These are phyloP conservation scores for Yamadazyma spencermartinsiae DNA, from an alignment of 1,139 yeast species.

Conservation along the genomic window DNA sequence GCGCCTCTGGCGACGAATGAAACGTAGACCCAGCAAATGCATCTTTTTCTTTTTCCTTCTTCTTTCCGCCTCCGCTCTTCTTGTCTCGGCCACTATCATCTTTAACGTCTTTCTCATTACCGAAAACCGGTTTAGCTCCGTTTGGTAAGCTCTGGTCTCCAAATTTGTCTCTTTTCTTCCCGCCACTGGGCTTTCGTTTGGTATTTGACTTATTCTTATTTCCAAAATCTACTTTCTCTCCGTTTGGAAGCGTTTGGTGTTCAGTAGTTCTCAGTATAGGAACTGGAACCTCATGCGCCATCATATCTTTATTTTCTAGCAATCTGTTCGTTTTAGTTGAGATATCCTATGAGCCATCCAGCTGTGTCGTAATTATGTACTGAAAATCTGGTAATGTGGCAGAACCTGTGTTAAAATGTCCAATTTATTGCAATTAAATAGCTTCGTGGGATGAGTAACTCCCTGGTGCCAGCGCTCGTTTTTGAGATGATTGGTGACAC, in stretches of 20 bases:
- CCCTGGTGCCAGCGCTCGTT: too few species aligned
- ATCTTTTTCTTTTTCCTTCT: slow-evolving; percentile 20
- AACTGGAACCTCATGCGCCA: slow-evolving; percentile 2
- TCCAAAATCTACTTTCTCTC: slow-evolving; percentile 45
- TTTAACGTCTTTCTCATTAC: slow-evolving; percentile 11
- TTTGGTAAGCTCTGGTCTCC: slow-evolving; percentile 25
- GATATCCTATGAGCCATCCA: too few species aligned
- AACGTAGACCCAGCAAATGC: slow-evolving; percentile 60
- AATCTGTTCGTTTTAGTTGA: slow-evolving; percentile 18
- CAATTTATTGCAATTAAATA: too few species aligned
- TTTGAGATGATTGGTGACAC: too few species aligned
- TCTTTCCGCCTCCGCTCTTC: slow-evolving; percentile 12
- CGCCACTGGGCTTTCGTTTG: slow-evolving; percentile 7
- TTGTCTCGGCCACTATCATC: slow-evolving; percentile 6
- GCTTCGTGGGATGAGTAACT: too few species aligned
- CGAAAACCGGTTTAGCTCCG: slow-evolving; percentile 36
- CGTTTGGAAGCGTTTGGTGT: slow-evolving; percentile 34
- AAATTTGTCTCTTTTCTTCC: slow-evolving; percentile 5
- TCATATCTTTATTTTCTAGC: slow-evolving; percentile 17
- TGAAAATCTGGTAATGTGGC: too few species aligned
- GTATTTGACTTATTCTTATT: slow-evolving; percentile 32
- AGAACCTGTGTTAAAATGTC: too few species aligned
- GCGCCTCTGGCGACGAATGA: slow-evolving; percentile 58
- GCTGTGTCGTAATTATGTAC: too few species aligned
- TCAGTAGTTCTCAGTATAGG: not conserved